Evolutionary conservation across 2,329 filamentous ascomycete species (phyloP), one percentile per base, ranked within the genome.

Genomic region (Pseudogymnoascus sp.): DNA sequence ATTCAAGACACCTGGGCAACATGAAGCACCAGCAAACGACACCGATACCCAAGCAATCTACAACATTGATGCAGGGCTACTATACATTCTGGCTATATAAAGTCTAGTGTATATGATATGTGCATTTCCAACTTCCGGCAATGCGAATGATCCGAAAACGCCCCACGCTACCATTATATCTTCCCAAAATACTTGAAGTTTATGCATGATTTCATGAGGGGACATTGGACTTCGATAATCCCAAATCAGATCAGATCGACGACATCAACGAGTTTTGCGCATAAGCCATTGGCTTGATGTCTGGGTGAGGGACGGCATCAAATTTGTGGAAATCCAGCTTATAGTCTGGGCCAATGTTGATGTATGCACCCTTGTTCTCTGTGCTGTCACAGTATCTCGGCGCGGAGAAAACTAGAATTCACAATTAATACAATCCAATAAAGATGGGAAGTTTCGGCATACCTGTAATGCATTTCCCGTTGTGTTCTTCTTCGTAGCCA

Each of bases 341-440:
- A 75, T 96, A 91, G 67, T 96, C 90, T 15, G 90, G 84, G 33
- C 90, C 90, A 68, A 99, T 89, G 77, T 99, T 97, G 83, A 99
- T 99, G 77, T 96, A 99, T 17, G 95, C 95, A 68, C 95, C 95
- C 79, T 93, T 95, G 79, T 99, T 99, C 79, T 96, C 93, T 0
- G 95, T 97, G 71, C 91, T 91, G 75, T 99, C 95, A 77, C 95
- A 99, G 76, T 99, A 99, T 76, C 87, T 96, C 40, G 95, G 95
- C 26, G 95, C 95, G 42, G 93, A 97, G 81, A 99, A 99, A 70
- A 99, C 95, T 87, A 64, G 28, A 59, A 35, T 65, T 65, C 67
- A 68, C 75, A 67, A 76, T 33, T 53, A 60, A 66, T 76, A 67
- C 75, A 53, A 40, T 21, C 9, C 33, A 60, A 36, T 33, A 11